phyloP scores from a whole-genome alignment of 2,329 filamentous ascomycete genomes.

The Fusarium guadeloupense region DNA sequence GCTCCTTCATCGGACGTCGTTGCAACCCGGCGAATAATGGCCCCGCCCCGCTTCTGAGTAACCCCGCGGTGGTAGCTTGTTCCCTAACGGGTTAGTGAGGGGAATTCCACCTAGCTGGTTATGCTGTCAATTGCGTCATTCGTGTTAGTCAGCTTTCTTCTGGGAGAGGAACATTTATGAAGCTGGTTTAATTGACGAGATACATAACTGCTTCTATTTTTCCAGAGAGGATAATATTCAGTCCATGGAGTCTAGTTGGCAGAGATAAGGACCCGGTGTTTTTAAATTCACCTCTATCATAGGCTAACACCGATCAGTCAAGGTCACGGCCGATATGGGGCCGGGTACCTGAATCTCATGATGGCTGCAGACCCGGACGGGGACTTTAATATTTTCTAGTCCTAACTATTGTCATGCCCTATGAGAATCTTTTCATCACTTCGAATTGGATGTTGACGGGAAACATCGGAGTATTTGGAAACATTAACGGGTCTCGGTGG shows the following conservation, averaged over 20 bases:
- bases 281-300: background rate
- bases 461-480: too few relatives aligned
- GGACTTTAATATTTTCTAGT: too few relatives aligned
- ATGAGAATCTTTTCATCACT: too few relatives aligned
- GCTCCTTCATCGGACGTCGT: constrained; percentile 23
- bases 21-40: constrained; percentile 29
- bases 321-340: background rate
- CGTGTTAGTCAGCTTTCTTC: background rate
- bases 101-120: constrained; percentile 1
- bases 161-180: too few relatives aligned
- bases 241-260: too few relatives aligned
- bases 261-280: too few relatives aligned
- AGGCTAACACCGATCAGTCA: background rate
- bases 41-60: constrained; percentile 30
- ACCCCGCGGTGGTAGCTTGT: constrained; percentile 10
- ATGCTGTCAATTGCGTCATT: constrained; percentile 17
- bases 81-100: constrained; percentile 21
- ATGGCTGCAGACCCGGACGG: background rate
- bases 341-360: background rate
- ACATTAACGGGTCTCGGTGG: too few relatives aligned
- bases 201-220: too few relatives aligned
- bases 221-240: background rate
- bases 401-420: too few relatives aligned
- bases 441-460: too few relatives aligned
- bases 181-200: too few relatives aligned